These are phyloP conservation scores for Dryas integrifolia DNA, from an alignment of 331 rosid genomes.

Conservation along the genomic window DNA sequence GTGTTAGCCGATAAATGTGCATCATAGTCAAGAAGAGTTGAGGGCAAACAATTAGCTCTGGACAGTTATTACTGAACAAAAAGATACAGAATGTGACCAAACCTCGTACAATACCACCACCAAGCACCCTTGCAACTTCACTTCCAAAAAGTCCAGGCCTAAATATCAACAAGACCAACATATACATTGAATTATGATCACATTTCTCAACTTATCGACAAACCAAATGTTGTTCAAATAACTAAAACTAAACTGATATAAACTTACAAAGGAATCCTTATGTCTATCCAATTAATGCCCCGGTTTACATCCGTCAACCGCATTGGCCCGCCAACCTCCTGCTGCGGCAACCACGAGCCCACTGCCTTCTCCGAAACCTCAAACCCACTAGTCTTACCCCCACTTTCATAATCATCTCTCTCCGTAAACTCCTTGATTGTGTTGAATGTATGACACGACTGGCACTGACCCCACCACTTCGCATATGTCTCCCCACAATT, in stretches of 20 bases:
- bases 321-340: conserved; percentile 41
- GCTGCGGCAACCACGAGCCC: conserved; percentile 63
- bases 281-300: conserved; percentile 39
- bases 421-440: conserved; percentile 52
- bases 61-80: neutral
- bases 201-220: neutral
- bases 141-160: conserved; percentile 71
- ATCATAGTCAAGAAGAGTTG: conserved; percentile 9
- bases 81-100: conserved; percentile 16
- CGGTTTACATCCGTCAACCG: conserved; percentile 68
- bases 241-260: neutral
- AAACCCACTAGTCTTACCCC: conserved; percentile 31
- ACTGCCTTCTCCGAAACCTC: conserved; percentile 45
- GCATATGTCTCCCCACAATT: conserved; percentile 59
- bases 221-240: neutral
- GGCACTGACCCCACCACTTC: conserved; percentile 84
- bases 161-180: conserved; percentile 28
- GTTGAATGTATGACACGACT: conserved; percentile 38
- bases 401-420: conserved; percentile 17
- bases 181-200: too few relatives aligned
- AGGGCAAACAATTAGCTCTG: neutral
- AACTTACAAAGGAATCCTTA: conserved; percentile 85
- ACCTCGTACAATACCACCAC: conserved; percentile 99
- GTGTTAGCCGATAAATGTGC: conserved; percentile 3
- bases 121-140: conserved; percentile 80